Conservation (phyloP, 306 rosid species). For the Castanea mollissima region DNA sequence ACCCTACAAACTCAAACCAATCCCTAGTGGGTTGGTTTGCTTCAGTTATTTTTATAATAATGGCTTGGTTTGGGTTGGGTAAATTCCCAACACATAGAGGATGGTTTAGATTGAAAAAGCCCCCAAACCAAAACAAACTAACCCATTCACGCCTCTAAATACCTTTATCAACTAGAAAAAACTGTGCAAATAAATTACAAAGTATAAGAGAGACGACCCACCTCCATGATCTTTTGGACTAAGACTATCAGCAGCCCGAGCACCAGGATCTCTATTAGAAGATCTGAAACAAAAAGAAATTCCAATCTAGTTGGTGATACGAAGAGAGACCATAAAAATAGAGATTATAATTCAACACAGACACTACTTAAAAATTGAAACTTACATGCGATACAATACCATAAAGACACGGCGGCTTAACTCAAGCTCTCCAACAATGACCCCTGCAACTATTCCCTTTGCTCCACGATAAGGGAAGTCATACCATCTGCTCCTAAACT, state of each 20-base stretch:
- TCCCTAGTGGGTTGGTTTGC: no score
- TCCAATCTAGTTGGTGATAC: not conserved
- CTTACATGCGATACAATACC: constrained; percentile 95
- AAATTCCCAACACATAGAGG: no score
- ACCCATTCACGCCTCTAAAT: not conserved
- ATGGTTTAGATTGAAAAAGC: no score
- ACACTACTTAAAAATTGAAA: constrained; percentile 22
- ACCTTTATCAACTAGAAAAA: not conserved
- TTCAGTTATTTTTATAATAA: no score
- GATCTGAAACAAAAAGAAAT: constrained; percentile 52
- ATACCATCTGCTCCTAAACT: constrained; percentile 93
- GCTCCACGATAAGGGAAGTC: constrained; percentile 85
- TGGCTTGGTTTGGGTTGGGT: no score
- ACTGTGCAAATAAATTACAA: not conserved
- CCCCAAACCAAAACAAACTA: no score
- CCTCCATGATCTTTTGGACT: constrained; percentile 81
- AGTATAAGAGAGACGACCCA: constrained; percentile 37
- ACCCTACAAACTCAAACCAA: no score
- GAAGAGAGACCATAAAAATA: constrained; percentile 1
- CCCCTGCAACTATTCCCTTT: constrained; percentile 79
- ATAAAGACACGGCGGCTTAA: constrained; percentile 85
- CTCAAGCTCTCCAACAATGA: constrained; percentile 84
- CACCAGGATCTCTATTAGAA: constrained; percentile 86
- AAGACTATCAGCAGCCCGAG: constrained; percentile 68
- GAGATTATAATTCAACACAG: not conserved